Evolutionary conservation across 768 basidiomycete genomes (phyloP).

Genomic region (Inosperma sp.): DNA sequence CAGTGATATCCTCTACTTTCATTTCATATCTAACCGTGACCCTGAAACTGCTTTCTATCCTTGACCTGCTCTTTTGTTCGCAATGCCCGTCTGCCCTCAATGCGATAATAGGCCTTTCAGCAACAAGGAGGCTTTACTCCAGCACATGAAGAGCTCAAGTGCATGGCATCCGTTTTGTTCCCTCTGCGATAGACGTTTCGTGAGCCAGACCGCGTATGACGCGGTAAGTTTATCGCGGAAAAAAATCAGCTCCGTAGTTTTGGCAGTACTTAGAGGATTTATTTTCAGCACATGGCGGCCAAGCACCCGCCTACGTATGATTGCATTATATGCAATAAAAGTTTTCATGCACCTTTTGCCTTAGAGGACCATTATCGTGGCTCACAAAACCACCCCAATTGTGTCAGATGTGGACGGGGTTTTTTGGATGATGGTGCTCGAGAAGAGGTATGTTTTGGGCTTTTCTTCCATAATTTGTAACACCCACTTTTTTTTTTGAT

Average conservation of each 20-base stretch:
- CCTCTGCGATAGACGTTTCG: conserved; percentile 33
- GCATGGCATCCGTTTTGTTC: conserved; percentile 34
- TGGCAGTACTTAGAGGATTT: conserved; percentile 2
- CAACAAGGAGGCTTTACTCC: conserved; percentile 37
- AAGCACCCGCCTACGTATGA: conserved; percentile 43
- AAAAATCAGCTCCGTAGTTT: neutral
- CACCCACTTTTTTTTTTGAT: neutral
- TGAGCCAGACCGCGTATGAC: conserved; percentile 32
- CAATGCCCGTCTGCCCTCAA: conserved; percentile 35
- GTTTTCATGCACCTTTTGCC: conserved; percentile 32
- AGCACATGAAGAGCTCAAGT: conserved; percentile 35
- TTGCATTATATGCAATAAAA: conserved; percentile 32
- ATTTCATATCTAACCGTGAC: no score
- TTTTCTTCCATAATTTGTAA: neutral
- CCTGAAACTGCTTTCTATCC: conserved; percentile 4
- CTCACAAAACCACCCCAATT: conserved; percentile 43
- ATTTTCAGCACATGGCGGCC: conserved; percentile 36
- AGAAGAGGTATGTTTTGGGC: conserved; percentile 30
- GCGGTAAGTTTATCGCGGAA: conserved; percentile 28
- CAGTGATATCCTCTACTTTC: no score
- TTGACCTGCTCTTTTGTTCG: neutral
- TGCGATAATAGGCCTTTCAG: conserved; percentile 32
- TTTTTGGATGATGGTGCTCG: conserved; percentile 33
- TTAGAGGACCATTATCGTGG: conserved; percentile 46
- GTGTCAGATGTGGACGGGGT: conserved; percentile 40